Evolutionary conservation across 1,284 basidiomycete species (phyloP).

Genomic region (Apiotrichum siamense): DNA sequence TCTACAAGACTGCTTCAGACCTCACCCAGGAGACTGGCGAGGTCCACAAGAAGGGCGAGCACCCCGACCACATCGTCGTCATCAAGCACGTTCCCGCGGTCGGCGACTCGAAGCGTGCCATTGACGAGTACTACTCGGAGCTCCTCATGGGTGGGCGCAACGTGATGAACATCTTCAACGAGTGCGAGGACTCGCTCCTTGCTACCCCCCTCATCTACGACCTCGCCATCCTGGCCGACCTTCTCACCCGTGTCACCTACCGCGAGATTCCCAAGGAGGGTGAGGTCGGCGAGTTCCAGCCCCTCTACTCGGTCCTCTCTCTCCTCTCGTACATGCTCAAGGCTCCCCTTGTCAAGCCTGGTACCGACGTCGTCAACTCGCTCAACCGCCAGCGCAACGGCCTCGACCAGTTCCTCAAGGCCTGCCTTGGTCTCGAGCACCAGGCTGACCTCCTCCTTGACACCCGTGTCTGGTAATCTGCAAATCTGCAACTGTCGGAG

Average conservation of each 20-base stretch:
- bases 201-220: conserved; percentile 95
- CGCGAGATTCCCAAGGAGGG: conserved; percentile 52
- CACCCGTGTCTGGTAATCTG: conserved; percentile 70
- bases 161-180: conserved; percentile 75
- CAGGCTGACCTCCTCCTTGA: conserved; percentile 74
- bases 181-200: conserved; percentile 94
- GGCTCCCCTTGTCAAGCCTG: conserved; percentile 95
- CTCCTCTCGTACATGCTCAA: conserved; percentile 94
- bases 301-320: conserved; percentile 80
- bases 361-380: conserved; percentile 88
- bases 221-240: conserved; percentile 85
- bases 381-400: conserved; percentile 91
- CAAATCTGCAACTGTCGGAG: too few species aligned
- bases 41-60: conserved; percentile 54
- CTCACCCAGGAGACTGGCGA: conserved; percentile 53
- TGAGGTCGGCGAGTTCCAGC: conserved; percentile 58
- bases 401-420: conserved; percentile 65
- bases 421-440: conserved; percentile 80
- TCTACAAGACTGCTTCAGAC: conserved; percentile 62
- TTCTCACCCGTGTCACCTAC: conserved; percentile 89
- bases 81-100: conserved; percentile 82
- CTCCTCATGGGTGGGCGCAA: conserved; percentile 55
- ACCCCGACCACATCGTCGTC: conserved; percentile 95
- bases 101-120: conserved; percentile 88
- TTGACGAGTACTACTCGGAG: conserved; percentile 98